Base-by-base conservation (phyloP, 345 rosid species). In the Eutrema yunnanense region DNA sequence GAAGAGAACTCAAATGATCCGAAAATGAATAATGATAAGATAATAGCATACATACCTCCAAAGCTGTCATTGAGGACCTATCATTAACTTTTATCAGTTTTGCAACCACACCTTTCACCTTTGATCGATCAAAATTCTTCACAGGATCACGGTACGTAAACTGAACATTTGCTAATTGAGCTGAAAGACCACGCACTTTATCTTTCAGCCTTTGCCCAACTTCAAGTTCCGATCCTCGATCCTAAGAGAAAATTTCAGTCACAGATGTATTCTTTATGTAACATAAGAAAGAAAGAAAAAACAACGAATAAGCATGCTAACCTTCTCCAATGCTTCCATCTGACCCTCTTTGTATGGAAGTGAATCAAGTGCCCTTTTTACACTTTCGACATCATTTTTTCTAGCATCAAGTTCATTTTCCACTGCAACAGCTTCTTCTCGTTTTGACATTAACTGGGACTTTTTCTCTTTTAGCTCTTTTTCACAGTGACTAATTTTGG, bases 61-160 rank as follows among this genome's bases (percentile, higher is more conserved):
- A 82, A 46, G 99, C 99, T 76, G 85, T 90, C 96, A 90, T 83
- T 43, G 96, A 67, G 33, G 86, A 78, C 72, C 84, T 80, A 78
- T 95, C 92, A 77, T 87, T 95, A 60, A 95, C 98, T 80, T 86
- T 83, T 73, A 95, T 83, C 67, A 92, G 90, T 78, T 84, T 92
- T 75, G 99, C 96, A 38, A 95, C 94, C 74, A 90, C 97, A 40
- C 99, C 99, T 81, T 95, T 95, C 78, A 95, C 99, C 83, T 86
- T 92, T 37, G 90, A 87, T 78, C 93, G 82, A 59, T 95, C 96
- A 80, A 95, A 95, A 71, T 88, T 85, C 79, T 80, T 95, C 62
- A 74, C 81, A 53, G 98, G 99, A 82, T 95, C 99, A 12, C 88
- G 82, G 69, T 87, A 95, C 16, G 78, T 72, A 83, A 95, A 95